These are phyloP conservation scores for Hyphopichia burtonii DNA, from an alignment of 1,139 yeast genomes.

Conservation along the genomic window DNA sequence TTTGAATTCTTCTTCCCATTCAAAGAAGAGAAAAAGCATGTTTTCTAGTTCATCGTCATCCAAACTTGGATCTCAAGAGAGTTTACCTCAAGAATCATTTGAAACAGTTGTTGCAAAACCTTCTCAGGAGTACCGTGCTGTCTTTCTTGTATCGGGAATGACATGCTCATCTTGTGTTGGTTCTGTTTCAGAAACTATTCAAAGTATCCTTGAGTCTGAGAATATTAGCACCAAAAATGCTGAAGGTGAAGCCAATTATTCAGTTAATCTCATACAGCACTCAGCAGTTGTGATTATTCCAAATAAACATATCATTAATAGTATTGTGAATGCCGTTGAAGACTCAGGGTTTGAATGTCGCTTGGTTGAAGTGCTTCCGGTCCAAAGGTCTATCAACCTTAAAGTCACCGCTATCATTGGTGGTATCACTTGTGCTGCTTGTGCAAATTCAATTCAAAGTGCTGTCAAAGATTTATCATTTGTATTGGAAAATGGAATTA, in stretches of 20 bases:
- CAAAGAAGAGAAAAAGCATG: slow-evolving; percentile 9
- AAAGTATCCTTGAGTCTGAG: slow-evolving; percentile 21
- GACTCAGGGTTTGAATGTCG: slow-evolving; percentile 60
- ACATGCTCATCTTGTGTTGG: slow-evolving; percentile 61
- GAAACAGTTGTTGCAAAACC: slow-evolving; percentile 30
- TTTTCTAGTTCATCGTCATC: not conserved
- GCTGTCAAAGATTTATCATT: slow-evolving; percentile 53
- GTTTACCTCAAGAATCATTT: slow-evolving; percentile 10
- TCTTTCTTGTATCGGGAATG: slow-evolving; percentile 62
- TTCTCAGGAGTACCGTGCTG: slow-evolving; percentile 42
- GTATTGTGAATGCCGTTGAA: slow-evolving; percentile 44
- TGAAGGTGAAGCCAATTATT: slow-evolving; percentile 25
- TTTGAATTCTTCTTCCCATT: slow-evolving; percentile 9
- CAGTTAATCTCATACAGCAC: slow-evolving; percentile 44
- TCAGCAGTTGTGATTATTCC: slow-evolving; percentile 48
- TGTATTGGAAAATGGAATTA: slow-evolving; percentile 53
- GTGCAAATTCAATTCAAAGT: slow-evolving; percentile 55
- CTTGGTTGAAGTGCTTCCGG: slow-evolving; percentile 59
- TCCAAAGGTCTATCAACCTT: slow-evolving; percentile 45
- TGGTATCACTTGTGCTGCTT: slow-evolving; percentile 76
- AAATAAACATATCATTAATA: slow-evolving; percentile 52
- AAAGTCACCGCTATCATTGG: slow-evolving; percentile 62
- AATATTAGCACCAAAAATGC: slow-evolving; percentile 10
- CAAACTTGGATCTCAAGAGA: slow-evolving; percentile 2
- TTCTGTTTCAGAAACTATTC: slow-evolving; percentile 46